phyloP scores from a whole-genome alignment of 306 rosid species.

The Pterocarpus santalinus region DNA sequence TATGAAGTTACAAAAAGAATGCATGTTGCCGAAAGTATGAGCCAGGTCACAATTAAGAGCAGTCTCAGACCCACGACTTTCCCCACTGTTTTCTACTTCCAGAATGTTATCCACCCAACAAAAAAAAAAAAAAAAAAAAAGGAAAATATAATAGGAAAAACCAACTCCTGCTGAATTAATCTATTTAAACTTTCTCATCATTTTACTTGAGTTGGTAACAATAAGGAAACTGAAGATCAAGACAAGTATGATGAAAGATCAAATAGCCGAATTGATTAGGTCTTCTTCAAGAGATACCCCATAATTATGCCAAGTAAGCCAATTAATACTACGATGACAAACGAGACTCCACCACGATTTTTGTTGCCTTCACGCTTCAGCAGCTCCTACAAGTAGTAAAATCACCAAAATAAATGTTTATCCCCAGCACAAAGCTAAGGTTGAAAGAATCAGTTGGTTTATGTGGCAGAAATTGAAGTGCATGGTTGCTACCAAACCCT shows the following conservation, averaged over 20 bases:
- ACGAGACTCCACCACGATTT: conserved; percentile 73
- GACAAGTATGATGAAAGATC: conserved; percentile 42
- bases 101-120: conserved; percentile 58
- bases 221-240: conserved; percentile 44
- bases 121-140: conserved; percentile 40
- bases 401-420: conserved; percentile 14
- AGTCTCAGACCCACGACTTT: conserved; percentile 55
- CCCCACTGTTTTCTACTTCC: conserved; percentile 60
- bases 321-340: conserved; percentile 64
- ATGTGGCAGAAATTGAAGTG: conserved; percentile 25
- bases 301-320: conserved; percentile 77
- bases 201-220: conserved; percentile 56
- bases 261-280: conserved; percentile 48
- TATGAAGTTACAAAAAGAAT: conserved; percentile 76
- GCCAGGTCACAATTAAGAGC: conserved; percentile 57
- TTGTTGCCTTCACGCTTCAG: conserved; percentile 74
- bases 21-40: conserved; percentile 63
- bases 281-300: conserved; percentile 80
- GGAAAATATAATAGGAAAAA: conserved; percentile 16
- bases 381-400: conserved; percentile 70
- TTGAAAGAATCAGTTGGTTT: conserved; percentile 28
- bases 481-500: background rate
- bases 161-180: conserved; percentile 48
- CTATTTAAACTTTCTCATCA: conserved; percentile 60
- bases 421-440: conserved; percentile 25